Base-by-base conservation (phyloP, 2,329 filamentous ascomycete species). In the Daldinia eschscholtzii region DNA sequence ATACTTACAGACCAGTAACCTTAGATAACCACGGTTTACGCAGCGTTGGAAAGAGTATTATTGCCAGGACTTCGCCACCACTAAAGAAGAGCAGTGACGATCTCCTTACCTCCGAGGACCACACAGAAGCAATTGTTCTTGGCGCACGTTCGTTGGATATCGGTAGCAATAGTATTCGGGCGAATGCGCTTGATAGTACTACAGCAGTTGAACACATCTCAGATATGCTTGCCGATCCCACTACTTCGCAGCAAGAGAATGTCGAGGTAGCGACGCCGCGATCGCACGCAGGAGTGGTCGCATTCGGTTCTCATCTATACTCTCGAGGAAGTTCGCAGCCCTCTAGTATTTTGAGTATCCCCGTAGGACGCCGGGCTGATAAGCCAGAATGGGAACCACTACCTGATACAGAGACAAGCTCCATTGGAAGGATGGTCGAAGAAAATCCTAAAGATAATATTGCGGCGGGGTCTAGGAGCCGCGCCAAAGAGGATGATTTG, bases 1-100 rank as follows among this genome's bases (percentile, higher is more conserved):
- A 77, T 23, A 75, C 71, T n/a, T 76, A 69, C 33, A 72, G 61
- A 1, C 72, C 72, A 10, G 75, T 75, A 50, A 75, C 68, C 13
- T 18, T 76, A n/a, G 65, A 64, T 41, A 20, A 62, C 5, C 6
- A 56, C 2, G 75, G 75, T 23, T 52, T 42, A 33, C 75, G 75
- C 41, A 67, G 67, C 12, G 61, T 75, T n/a, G 70, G 68, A 13
- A 55, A 70, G 15, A 41, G 42, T 6, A 56, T 68, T 28, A 57
- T 70, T 30, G 67, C 67, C 13, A 53, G 59, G 4, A 28, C 57
- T 7, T 67, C 52, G 15, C 59, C 65, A 2, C 72, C 70, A 6
- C 60, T 70, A 1, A 57, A 73, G 18, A 59, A 73, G 18, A 58
- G n/a, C 20, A 30, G 15, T 23, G 7, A 42, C 18, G 55, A 7